These are phyloP conservation scores for Pleurotus djamor DNA, from an alignment of 768 basidiomycete genomes.

Conservation along the genomic window DNA sequence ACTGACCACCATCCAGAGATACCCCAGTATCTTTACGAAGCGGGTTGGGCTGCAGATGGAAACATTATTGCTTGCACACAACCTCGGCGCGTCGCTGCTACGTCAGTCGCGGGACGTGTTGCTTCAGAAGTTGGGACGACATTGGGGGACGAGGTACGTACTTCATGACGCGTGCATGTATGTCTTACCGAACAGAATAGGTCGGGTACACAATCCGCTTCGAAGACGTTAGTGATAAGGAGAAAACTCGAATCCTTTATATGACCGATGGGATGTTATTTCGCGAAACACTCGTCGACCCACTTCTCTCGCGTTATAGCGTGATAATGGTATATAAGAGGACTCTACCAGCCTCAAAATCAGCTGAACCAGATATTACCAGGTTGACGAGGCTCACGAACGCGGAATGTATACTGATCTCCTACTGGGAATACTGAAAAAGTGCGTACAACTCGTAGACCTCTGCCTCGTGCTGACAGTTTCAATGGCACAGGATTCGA, in stretches of 20 bases:
- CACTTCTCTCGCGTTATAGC: conserved; percentile 87
- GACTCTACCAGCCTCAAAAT: neutral
- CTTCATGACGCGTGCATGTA: neutral
- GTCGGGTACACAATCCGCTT: conserved; percentile 98
- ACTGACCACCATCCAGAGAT: conserved; percentile 54
- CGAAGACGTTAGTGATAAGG: conserved; percentile 86
- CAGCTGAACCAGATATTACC: conserved; percentile 2
- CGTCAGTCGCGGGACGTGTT: conserved; percentile 88
- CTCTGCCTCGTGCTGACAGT: neutral
- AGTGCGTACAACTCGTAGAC: conserved; percentile 47
- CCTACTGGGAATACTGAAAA: conserved; percentile 88
- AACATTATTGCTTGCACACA: conserved; percentile 92
- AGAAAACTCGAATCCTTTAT: conserved; percentile 87
- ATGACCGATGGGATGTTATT: conserved; percentile 99
- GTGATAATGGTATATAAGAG: conserved; percentile 81
- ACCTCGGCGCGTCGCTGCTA: conserved; percentile 91
- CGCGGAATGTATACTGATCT: conserved; percentile 95
- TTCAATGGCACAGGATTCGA: conserved; percentile 62
- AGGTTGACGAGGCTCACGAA: conserved; percentile 99
- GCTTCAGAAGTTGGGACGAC: conserved; percentile 89
- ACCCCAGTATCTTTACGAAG: conserved; percentile 92
- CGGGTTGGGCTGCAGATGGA: conserved; percentile 87
- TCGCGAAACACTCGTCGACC: conserved; percentile 90
- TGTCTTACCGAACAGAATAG: conserved; percentile 38
- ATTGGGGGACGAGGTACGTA: conserved; percentile 81